Percentiles rank a stretch among this genome's conserved stretches.
These are phyloP conservation scores for Gillenia trifoliata DNA, from an alignment of 306 rosid species.

Conservation along the genomic window DNA sequence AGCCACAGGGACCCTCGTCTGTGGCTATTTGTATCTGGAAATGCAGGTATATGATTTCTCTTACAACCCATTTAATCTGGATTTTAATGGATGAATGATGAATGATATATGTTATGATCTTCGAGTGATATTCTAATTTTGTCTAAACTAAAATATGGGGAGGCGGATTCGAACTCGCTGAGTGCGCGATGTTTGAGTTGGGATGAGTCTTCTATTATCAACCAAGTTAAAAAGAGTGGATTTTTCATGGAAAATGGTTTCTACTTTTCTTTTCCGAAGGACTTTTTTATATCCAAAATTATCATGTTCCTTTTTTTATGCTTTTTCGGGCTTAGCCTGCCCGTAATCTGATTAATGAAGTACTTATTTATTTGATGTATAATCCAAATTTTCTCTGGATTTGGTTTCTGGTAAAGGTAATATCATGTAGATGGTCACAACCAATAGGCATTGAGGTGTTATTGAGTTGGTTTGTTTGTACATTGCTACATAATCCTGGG, in stretches of 20 bases:
- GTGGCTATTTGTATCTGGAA: conserved; percentile 32
- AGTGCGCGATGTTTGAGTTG: neutral
- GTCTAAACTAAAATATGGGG: too few species aligned
- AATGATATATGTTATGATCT: neutral
- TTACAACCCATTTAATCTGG: neutral
- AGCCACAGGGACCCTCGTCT: conserved; percentile 33
- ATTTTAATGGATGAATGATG: neutral
- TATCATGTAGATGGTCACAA: neutral
- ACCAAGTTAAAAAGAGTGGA: neutral
- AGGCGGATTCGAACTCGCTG: too few species aligned
- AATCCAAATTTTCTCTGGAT: neutral
- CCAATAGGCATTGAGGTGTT: neutral
- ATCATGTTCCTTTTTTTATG: neutral
- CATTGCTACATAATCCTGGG: neutral
- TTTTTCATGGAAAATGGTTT: neutral
- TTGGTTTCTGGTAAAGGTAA: neutral
- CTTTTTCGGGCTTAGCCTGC: neutral
- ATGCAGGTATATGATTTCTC: conserved; percentile 13
- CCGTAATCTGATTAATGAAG: neutral
- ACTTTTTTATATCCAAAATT: neutral
- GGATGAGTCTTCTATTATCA: neutral
- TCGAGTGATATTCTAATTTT: too few species aligned
- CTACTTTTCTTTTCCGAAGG: neutral
- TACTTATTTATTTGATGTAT: neutral
- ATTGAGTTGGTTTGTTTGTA: neutral